Evolutionary conservation across 2,329 filamentous ascomycete genomes (phyloP), one percentile per base, ranked within the genome.

Genomic region (Nemania serpens): DNA sequence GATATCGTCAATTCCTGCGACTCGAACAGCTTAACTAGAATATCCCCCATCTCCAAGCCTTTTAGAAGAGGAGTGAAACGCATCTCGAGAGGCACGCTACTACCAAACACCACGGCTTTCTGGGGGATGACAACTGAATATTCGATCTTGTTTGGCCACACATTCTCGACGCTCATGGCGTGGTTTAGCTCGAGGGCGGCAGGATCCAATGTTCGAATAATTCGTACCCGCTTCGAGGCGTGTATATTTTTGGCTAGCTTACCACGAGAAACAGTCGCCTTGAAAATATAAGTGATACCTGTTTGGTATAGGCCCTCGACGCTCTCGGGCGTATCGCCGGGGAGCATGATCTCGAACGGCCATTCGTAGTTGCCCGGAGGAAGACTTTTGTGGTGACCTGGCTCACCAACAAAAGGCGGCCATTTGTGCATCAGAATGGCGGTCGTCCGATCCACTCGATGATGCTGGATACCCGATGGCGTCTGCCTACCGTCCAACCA

Each of bases 91-190:
- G 88, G 87, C 50, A 98, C 88, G 20, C 84, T 84, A n/a, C 91
- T 96, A 51, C 95, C 95, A 70, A 97, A 96, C 17, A 97, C 90
- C 55, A 97, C 89, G 1, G 95, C 95, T 78, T 97, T 97, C 71
- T 92, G 93, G 0, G 95, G 94, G 11, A 96, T 91, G 59, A 91
- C 87, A 65, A 99, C 93, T 33, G 92, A 94, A 78, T 99, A 99
- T 74, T 96, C 91, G 69, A 98, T 86, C 81, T 99, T 99, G 79
- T 97, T 95, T 5, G 93, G 91, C 95, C 95, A 99, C 65, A 96
- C 90, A 72, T 97, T 97, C 76, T 97, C 93, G 66, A 98, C 93
- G 65, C 91, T 91, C 91, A 97, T 95, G 49, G 92, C 89, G 75
- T 98, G 90, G 39, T 90, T 83, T 64, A 93, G 84, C 73, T 94